These are phyloP conservation scores for barley (Hordeum vulgare) DNA, from an alignment of 176 grass and related monocot genomes.

Conservation along the genomic window MorexV3_pseudomolecules_assembly NC_058521.1:411842776-411843275, in stretches of 20 bases:
- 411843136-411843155: not conserved
- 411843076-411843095: not conserved
- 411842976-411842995: not conserved
- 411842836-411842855: slow-evolving; percentile 17
- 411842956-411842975: slow-evolving; percentile 25
- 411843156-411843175: too few species aligned
- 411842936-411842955: slow-evolving; percentile 67
- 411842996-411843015: not conserved
- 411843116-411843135: not conserved
- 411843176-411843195: too few species aligned
- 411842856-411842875: slow-evolving; percentile 68
- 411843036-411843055: not conserved
- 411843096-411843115: not conserved
- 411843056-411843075: not conserved
- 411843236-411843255: too few species aligned
- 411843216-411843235: too few species aligned
- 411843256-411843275: too few species aligned
- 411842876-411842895: slow-evolving; percentile 75
- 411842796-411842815: slow-evolving; percentile 2
- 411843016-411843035: not conserved
- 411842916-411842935: slow-evolving; percentile 70
- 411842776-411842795: not conserved
- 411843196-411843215: too few species aligned
- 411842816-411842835: not conserved
- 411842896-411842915: slow-evolving; percentile 74